Percentiles rank a stretch among this genome's conserved stretches.
Conservation (phyloP, 495 filamentous ascomycete genomes). For the Thermochaetoides thermophila region DNA sequence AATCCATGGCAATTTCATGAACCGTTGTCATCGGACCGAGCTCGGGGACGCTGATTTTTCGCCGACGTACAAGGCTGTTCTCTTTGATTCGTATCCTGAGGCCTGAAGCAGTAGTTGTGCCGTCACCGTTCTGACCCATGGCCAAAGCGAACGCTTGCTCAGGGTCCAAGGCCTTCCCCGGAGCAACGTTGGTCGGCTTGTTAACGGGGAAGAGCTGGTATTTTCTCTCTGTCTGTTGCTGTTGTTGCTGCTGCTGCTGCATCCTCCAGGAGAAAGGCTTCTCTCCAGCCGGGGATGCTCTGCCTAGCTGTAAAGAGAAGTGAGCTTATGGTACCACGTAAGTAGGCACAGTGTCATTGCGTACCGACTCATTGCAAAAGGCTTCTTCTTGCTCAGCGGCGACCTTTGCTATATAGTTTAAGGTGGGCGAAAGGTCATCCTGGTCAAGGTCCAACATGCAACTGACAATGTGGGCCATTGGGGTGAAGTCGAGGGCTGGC, state of each 20-base stretch:
- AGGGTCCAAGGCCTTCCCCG: constrained; percentile 33
- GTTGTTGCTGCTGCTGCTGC: too few species aligned
- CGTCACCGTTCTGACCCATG: constrained; percentile 30
- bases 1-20: constrained; percentile 54
- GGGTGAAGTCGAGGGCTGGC: constrained; percentile 11
- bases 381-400: constrained; percentile 26
- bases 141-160: constrained; percentile 33
- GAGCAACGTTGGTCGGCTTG: constrained; percentile 21
- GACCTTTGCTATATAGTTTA: constrained; percentile 32
- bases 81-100: constrained; percentile 37
- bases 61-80: constrained; percentile 35
- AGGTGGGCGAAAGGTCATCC: constrained; percentile 22
- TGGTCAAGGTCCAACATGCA: constrained; percentile 27
- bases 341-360: constrained; percentile 10
- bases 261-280: constrained; percentile 38
- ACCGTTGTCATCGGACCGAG: constrained; percentile 53
- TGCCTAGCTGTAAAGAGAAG: constrained; percentile 14
- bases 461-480: constrained; percentile 36
- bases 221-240: constrained; percentile 34
- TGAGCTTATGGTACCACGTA: constrained; percentile 20
- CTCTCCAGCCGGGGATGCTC: constrained; percentile 22
- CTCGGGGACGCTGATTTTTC: constrained; percentile 50
- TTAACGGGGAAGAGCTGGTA: constrained; percentile 39
- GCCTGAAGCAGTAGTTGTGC: constrained; percentile 26
- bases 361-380: constrained; percentile 34